Evolutionary conservation across 352 stramenopile genomes (phyloP).

Genomic region (Achlya hypogyna): DNA sequence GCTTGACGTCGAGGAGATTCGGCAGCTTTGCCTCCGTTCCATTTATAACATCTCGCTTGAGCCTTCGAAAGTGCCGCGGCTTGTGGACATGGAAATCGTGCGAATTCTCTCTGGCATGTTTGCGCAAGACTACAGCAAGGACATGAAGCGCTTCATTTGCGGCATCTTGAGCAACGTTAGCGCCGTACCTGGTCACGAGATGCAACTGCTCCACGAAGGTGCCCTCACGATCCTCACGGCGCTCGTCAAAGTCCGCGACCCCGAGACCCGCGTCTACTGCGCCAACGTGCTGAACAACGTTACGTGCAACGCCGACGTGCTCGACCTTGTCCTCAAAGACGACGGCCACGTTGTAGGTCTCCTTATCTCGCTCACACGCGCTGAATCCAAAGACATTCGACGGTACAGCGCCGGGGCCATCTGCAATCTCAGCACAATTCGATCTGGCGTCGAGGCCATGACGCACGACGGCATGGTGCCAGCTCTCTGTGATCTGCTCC

Average conservation of each 20-base stretch:
- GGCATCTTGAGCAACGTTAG: constrained; percentile 73
- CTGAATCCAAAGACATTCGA: constrained; percentile 51
- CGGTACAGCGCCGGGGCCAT: constrained; percentile 56
- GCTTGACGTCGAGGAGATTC: constrained; percentile 65
- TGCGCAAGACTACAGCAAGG: constrained; percentile 52
- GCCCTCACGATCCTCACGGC: constrained; percentile 52
- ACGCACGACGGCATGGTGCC: constrained; percentile 44
- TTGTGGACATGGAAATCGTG: constrained; percentile 78
- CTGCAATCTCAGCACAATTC: constrained; percentile 48
- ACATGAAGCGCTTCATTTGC: constrained; percentile 69
- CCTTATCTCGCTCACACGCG: constrained; percentile 51
- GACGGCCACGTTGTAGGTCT: constrained; percentile 59
- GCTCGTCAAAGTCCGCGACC: constrained; percentile 61
- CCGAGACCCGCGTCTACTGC: constrained; percentile 75
- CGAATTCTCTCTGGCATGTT: constrained; percentile 69
- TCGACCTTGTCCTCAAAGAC: constrained; percentile 53
- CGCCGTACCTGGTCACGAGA: constrained; percentile 26
- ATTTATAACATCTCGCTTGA: constrained; percentile 74
- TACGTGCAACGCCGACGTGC: constrained; percentile 38
- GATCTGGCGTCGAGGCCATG: constrained; percentile 30
- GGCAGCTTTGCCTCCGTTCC: constrained; percentile 52
- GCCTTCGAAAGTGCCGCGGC: constrained; percentile 30
- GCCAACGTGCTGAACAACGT: constrained; percentile 81
- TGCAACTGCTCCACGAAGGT: constrained; percentile 55
- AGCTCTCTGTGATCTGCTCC: constrained; percentile 36